These are phyloP conservation scores for Umbellularia californica DNA, from an alignment of 164 flowering plant species.

Conservation along the genomic window DNA sequence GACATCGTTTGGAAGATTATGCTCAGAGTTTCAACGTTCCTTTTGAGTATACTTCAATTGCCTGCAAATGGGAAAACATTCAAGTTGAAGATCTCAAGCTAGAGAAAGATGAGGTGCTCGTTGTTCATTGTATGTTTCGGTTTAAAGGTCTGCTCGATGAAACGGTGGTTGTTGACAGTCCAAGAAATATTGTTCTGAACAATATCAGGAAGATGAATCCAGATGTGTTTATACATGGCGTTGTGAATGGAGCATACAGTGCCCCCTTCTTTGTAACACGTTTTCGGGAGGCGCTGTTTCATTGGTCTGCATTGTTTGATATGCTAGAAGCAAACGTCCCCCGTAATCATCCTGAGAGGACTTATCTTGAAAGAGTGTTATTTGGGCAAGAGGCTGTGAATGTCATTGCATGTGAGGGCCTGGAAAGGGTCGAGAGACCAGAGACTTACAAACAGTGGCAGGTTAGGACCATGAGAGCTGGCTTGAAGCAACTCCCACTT, in stretches of 20 bases:
- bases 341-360: constrained; percentile 56
- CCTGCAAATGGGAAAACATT: constrained; percentile 77
- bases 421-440: constrained; percentile 87
- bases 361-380: constrained; percentile 57
- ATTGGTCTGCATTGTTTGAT: constrained; percentile 72
- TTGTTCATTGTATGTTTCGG: constrained; percentile 61
- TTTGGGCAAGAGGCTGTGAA: constrained; percentile 64
- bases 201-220: constrained; percentile 59
- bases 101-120: constrained; percentile 54
- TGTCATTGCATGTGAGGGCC: constrained; percentile 78
- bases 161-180: constrained; percentile 53
- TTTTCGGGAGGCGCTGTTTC: constrained; percentile 75
- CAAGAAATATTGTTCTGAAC: constrained; percentile 50
- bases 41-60: constrained; percentile 68
- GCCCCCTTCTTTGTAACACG: constrained; percentile 84
- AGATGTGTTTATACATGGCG: constrained; percentile 55
- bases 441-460: constrained; percentile 90
- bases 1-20: constrained; percentile 62
- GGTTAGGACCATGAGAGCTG: constrained; percentile 53
- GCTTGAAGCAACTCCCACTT: constrained; percentile 60
- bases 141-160: constrained; percentile 61
- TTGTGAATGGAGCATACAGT: constrained; percentile 62
- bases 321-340: constrained; percentile 71
- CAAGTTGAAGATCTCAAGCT: constrained; percentile 61
- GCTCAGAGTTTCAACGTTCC: constrained; percentile 67